A percentile compares a stretch with the other conserved stretches of the same genome.
Conservation (phyloP, 1,139 yeast species). For the Blastobotrys buckinghamii region DNA sequence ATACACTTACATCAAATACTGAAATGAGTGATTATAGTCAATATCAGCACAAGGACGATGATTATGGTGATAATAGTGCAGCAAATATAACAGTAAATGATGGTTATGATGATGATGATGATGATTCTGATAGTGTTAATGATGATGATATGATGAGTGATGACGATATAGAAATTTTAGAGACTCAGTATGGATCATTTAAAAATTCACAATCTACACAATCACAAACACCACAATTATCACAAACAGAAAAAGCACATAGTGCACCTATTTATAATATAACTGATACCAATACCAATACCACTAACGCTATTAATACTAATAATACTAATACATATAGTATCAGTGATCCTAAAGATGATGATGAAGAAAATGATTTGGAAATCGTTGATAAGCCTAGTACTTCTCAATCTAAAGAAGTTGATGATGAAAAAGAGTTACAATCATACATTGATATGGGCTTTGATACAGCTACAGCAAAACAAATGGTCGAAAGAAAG, state of each 20-base stretch:
- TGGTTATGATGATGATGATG: background rate
- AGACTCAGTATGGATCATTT: background rate
- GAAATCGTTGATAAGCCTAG: background rate
- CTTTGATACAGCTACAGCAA: background rate
- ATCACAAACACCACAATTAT: too few species aligned
- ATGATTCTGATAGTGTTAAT: background rate
- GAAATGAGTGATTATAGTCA: too few species aligned
- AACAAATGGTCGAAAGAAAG: background rate
- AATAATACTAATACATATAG: too few species aligned
- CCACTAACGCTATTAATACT: too few species aligned
- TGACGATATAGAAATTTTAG: conserved; percentile 9
- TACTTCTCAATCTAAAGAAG: too few species aligned
- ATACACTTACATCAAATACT: too few species aligned
- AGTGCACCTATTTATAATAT: too few species aligned
- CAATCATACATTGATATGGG: conserved; percentile 8
- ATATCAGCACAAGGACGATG: background rate
- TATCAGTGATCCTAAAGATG: too few species aligned
- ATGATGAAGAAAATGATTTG: background rate
- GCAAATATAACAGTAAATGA: background rate
- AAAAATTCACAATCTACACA: too few species aligned
- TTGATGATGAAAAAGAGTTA: background rate
- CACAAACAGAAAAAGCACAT: too few species aligned
- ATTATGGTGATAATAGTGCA: background rate
- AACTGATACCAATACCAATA: too few species aligned
- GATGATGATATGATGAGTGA: conserved; percentile 7